A percentile compares a stretch with the other conserved stretches of the same genome.
These are phyloP conservation scores for Lactarius trivialis DNA, from an alignment of 768 basidiomycete genomes.

Conservation along the genomic window DNA sequence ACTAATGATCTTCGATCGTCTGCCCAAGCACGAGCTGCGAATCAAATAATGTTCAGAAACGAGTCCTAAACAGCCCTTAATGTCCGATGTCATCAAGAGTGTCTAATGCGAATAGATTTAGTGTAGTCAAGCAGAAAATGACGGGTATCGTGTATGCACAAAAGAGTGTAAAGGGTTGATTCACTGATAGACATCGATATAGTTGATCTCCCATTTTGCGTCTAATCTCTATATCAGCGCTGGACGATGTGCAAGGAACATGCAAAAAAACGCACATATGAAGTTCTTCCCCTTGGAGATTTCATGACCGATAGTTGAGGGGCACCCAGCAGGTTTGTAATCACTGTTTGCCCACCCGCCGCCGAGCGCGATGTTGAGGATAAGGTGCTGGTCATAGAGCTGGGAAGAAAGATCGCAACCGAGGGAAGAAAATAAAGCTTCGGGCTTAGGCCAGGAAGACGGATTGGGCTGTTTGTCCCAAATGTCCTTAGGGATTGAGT, in stretches of 20 bases:
- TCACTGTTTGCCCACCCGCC: conserved; percentile 11
- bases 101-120: neutral
- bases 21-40: neutral
- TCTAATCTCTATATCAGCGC: conserved; percentile 3
- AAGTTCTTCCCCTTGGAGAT: conserved; percentile 8
- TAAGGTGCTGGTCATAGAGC: conserved; percentile 1
- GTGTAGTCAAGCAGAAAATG: neutral
- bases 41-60: neutral
- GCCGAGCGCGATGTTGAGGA: conserved; percentile 13
- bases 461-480: neutral
- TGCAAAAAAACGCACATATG: neutral
- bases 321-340: conserved; percentile 10
- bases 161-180: neutral
- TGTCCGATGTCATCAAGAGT: neutral
- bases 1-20: neutral
- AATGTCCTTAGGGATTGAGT: conserved; percentile 13
- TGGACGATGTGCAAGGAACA: neutral
- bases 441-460: conserved; percentile 1
- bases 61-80: neutral
- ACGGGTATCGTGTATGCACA: neutral
- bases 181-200: conserved; percentile 9
- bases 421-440: neutral
- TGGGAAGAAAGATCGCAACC: conserved; percentile 3
- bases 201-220: conserved; percentile 11
- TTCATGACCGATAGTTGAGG: neutral